phyloP scores from a whole-genome alignment of 805 yeast species.

The Lachancea mirantina region DNA sequence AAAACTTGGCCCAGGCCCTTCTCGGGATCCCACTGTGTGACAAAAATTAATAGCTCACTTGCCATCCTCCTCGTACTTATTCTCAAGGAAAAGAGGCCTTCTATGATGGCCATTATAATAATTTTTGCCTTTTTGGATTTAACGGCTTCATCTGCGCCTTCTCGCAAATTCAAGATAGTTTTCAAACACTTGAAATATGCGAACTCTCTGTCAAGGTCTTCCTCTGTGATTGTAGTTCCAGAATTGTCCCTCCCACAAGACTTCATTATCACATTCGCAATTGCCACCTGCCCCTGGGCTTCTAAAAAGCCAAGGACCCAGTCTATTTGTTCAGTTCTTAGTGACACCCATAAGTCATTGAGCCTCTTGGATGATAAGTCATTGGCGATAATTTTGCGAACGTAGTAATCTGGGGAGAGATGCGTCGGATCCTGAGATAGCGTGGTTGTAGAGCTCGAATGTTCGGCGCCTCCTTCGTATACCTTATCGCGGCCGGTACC shows the following conservation, averaged over 20 bases:
- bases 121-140: constrained; percentile 30
- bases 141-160: constrained; percentile 52
- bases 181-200: constrained; percentile 71
- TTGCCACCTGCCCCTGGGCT: constrained; percentile 73
- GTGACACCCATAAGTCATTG: constrained; percentile 81
- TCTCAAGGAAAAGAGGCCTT: constrained; percentile 69
- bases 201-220: constrained; percentile 60
- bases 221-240: constrained; percentile 31
- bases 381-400: constrained; percentile 64
- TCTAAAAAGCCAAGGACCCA: constrained; percentile 80
- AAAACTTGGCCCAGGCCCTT: constrained; percentile 39
- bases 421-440: constrained; percentile 28
- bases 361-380: constrained; percentile 61
- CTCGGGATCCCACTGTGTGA: constrained; percentile 41
- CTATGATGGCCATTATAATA: constrained; percentile 54
- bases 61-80: constrained; percentile 71
- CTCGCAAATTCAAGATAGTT: constrained; percentile 57
- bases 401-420: constrained; percentile 66
- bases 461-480: constrained; percentile 14
- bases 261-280: constrained; percentile 59
- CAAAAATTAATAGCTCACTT: constrained; percentile 62
- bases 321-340: constrained; percentile 77
- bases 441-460: constrained; percentile 17
- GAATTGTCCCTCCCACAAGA: constrained; percentile 26
- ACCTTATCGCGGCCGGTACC: constrained; percentile 4